These are phyloP conservation scores for Colletotrichum spinosum DNA, from an alignment of 2,329 filamentous ascomycete species.

Conservation along the genomic window DNA sequence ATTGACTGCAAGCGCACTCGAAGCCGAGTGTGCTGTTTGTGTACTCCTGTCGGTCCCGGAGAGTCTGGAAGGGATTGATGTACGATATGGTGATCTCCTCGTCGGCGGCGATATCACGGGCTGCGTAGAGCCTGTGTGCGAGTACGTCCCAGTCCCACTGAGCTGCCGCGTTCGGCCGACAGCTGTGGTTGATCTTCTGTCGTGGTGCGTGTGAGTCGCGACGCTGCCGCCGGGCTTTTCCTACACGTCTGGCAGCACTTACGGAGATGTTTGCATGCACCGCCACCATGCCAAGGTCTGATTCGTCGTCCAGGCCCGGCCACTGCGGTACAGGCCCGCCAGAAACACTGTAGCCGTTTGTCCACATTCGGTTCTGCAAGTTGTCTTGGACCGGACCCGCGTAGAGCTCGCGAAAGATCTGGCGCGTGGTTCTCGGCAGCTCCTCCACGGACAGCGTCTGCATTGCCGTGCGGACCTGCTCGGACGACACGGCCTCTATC, in stretches of 20 bases:
- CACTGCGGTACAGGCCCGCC: not conserved
- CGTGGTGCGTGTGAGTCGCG: not conserved
- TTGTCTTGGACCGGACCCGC: not conserved
- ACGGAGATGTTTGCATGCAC: constrained; percentile 13
- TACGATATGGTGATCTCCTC: constrained; percentile 24
- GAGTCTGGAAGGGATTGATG: constrained; percentile 2
- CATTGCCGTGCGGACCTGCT: not conserved
- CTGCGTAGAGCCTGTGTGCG: not conserved
- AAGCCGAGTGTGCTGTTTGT: not conserved
- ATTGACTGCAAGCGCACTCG: constrained; percentile 5
- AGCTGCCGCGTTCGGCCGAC: constrained; percentile 5
- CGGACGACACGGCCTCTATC: not conserved
- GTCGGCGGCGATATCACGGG: constrained; percentile 2
- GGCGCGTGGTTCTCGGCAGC: not conserved
- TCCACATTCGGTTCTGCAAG: not conserved
- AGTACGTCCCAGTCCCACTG: constrained; percentile 7
- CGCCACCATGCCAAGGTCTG: constrained; percentile 5
- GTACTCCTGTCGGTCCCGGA: not conserved
- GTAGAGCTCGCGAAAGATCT: constrained; percentile 1
- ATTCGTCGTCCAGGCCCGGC: not conserved
- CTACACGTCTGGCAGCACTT: not conserved
- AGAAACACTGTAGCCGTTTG: not conserved
- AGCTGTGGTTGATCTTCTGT: constrained; percentile 21
- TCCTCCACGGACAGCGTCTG: not conserved
- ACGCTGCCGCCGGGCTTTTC: too few relatives aligned